Evolutionary conservation across 225 moss, liverwort and hornwort species (phyloP).

Genomic region (Straminergon stramineum): DNA sequence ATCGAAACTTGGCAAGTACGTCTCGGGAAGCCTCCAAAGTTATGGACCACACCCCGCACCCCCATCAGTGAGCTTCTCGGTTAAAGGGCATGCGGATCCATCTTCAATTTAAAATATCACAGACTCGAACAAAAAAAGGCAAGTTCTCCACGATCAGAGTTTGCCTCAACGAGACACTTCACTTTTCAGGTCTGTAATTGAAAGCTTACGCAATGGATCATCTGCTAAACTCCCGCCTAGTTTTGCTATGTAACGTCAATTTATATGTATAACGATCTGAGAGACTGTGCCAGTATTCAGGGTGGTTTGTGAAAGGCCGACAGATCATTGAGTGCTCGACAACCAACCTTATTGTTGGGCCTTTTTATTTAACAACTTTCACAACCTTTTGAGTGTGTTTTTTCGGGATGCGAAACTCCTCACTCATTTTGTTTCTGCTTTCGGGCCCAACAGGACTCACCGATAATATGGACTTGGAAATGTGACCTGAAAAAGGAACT

Average conservation of each 20-base stretch:
- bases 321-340: not conserved
- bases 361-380: not conserved
- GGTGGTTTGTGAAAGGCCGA: not conserved
- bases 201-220: not conserved
- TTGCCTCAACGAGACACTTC: not conserved
- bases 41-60: conserved; percentile 67
- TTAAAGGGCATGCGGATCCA: not conserved
- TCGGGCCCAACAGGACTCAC: not conserved
- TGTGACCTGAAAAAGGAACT: not conserved
- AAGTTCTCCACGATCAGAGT: not conserved
- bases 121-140: not conserved
- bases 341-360: not conserved
- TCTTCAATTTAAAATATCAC: not conserved
- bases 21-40: conserved; percentile 10
- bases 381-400: not conserved
- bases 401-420: not conserved
- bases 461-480: not conserved
- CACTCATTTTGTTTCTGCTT: not conserved
- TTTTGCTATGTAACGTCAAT: not conserved
- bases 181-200: not conserved
- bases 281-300: not conserved
- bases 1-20: conserved; percentile 51
- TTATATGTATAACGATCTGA: not conserved
- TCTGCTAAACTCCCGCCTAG: not conserved
- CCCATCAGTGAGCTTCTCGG: conserved; percentile 66